These are phyloP conservation scores for Austroboletus eburneus DNA, from an alignment of 768 basidiomycete genomes.

Conservation along the genomic window DNA sequence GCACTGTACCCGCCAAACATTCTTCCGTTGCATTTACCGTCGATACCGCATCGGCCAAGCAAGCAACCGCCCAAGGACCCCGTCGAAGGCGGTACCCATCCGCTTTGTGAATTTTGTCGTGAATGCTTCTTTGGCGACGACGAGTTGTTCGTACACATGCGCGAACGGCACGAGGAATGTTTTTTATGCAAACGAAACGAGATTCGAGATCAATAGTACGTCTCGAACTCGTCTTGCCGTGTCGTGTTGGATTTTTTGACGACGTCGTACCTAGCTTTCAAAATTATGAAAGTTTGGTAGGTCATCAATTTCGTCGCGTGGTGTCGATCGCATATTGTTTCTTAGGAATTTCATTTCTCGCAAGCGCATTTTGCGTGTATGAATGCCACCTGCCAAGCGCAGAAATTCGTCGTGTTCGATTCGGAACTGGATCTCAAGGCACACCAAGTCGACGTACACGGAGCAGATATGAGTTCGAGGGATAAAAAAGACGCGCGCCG, in stretches of 20 bases:
- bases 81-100: slow-evolving; percentile 70
- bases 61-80: slow-evolving; percentile 47
- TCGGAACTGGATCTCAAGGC: slow-evolving; percentile 85
- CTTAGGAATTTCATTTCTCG: slow-evolving; percentile 72
- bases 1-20: slow-evolving; percentile 67
- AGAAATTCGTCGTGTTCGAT: slow-evolving; percentile 94
- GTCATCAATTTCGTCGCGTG: slow-evolving; percentile 19
- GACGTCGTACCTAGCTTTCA: slow-evolving; percentile 50
- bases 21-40: slow-evolving; percentile 74
- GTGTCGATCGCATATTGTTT: background rate
- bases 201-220: slow-evolving; percentile 81
- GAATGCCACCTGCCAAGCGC: slow-evolving; percentile 67
- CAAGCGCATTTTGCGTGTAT: slow-evolving; percentile 74
- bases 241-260: background rate
- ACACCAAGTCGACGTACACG: slow-evolving; percentile 85
- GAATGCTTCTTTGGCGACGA: slow-evolving; percentile 93
- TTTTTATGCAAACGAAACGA: slow-evolving; percentile 88
- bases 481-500: slow-evolving; percentile 67
- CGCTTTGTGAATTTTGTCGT: slow-evolving; percentile 84
- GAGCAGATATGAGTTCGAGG: slow-evolving; percentile 63
- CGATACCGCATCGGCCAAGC: slow-evolving; percentile 44
- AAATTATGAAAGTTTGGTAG: slow-evolving; percentile 72
- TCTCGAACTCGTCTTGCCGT: slow-evolving; percentile 12
- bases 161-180: slow-evolving; percentile 93
- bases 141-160: slow-evolving; percentile 90